Base-by-base conservation (phyloP, 2,329 filamentous ascomycete genomes). In the Tetracladium maxilliforme region DNA sequence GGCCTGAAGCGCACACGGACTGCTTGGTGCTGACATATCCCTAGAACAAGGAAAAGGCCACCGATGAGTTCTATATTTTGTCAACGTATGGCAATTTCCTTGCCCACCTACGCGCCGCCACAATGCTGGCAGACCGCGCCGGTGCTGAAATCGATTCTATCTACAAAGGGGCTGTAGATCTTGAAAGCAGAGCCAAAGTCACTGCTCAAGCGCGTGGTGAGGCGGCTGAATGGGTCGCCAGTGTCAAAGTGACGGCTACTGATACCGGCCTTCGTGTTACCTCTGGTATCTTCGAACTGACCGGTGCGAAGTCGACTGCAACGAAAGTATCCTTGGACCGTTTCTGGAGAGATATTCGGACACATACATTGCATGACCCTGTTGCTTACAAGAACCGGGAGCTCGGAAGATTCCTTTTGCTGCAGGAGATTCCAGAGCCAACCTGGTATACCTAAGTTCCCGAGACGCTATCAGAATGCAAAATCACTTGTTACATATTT, bases 311-410 rank as follows among this genome's bases (percentile, higher is more conserved):
- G 31, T 56, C 69, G 0, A 76, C 70, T 1, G 57, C 60, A 0
- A 49, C 50, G 27, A 72, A 62, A 35, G 60, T 70, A 2, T 69
- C 68, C 0, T 45, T 78, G 30, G 72, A 76, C 48, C 51, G 70
- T 2, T 77, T 70, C 44, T 77, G 69, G 69, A 54, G 71, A 22
- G 70, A 78, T 38, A 49, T 76, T n/a, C 46, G 72, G 5, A 75
- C 70, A 5, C 72, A 78, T 45, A 65, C 61, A 1, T 42, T 78
- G 36, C 71, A 77, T 45, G 72, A 77, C 42, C 71, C 70, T 1
- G 69, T 77, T 15, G 64, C 70, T 14, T 76, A 75, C 37, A 76
- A 76, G 55, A 70, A 73, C 29, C 46, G 63, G 4, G 70, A 77
- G 44, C 36, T 75, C 25, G 70, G 70, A 0, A 47, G 63, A 13